A percentile compares a stretch with the other conserved stretches of the same genome.
These are phyloP conservation scores for Ceratocystis diversiconidia DNA, from an alignment of 2,329 filamentous ascomycete genomes.

Conservation along the genomic window DNA sequence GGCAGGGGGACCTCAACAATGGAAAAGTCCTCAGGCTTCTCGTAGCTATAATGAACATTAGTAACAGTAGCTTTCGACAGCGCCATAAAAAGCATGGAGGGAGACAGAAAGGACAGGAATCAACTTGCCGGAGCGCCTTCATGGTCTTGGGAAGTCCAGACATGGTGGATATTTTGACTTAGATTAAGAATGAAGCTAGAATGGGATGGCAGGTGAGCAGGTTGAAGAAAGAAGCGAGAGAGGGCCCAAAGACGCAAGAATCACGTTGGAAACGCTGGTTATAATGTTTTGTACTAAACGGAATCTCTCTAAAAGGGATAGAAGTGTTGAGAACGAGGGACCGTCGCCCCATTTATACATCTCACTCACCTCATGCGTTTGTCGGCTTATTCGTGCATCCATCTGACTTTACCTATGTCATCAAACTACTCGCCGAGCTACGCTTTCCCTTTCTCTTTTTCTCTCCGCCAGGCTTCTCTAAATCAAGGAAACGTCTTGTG, in stretches of 20 bases:
- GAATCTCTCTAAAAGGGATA: not conserved
- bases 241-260: not conserved
- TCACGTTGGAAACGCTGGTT: not conserved
- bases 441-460: not conserved
- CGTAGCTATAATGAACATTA: conserved; percentile 31
- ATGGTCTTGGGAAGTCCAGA: conserved; percentile 37
- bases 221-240: not conserved
- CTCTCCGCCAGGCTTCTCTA: too few relatives aligned
- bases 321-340: not conserved
- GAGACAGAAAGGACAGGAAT: conserved; percentile 21
- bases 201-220: not conserved
- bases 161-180: conserved; percentile 20
- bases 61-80: conserved; percentile 4
- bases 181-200: not conserved
- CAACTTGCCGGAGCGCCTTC: conserved; percentile 43
- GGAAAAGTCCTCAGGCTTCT: conserved; percentile 46
- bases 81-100: not conserved
- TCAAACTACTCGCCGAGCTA: not conserved
- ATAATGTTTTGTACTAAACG: not conserved
- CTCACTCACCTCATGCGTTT: not conserved
- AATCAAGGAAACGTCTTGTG: not conserved
- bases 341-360: not conserved
- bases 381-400: not conserved
- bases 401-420: not conserved
- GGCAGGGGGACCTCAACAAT: conserved; percentile 50